Evolutionary conservation across 257 asterid genomes (phyloP), one percentile per base, ranked within the genome.

Genomic region (Euphrasia confusa): DNA sequence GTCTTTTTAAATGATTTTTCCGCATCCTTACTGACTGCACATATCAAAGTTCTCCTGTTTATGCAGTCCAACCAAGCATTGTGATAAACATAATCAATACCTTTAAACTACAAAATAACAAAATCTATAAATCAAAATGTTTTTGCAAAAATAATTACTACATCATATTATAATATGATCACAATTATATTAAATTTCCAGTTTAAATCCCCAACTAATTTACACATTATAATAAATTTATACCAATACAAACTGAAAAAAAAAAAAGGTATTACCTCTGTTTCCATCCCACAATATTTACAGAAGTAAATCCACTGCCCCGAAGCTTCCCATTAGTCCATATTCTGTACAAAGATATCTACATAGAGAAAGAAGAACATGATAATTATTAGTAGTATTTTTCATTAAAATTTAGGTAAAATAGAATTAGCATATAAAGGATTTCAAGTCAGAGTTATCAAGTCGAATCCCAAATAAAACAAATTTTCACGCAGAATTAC

Each of bases 1-100:
- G 95, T 84, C 81, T 85, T 83, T 71, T 84, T 80, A 74, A 92
- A 89, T 67, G 87, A 72, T 65, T 78, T 77, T 78, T 92, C 99
- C 45, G 96, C 88, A 78, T 89, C 94, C 75, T 78, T 75, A 75
- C 71, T 67, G 81, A 78, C 89, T 76, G 96, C 95, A 76, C 80
- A 77, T 68, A 84, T 82, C 78, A 81, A 74, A 84, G 60, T 77
- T 77, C 75, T 81, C 97, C 97, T 89, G 96, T 70, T 86, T 77
- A 80, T 82, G 72, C 72, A 57, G 75, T 67, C 79, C 81, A 82
- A 84, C 75, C 64, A 78, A 81, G 70, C 61, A 74, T 68, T 57
- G 70, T 37, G 67, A 49, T 49, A 49, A 26, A 4, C 14, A 77
- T 54, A 49, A 79, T 66, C 58, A 81, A 74, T 71, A 67, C 70